Evolutionary conservation across 441 rosid species (phyloP), one percentile per base, ranked within the genome.

Genomic region (Rhodomyrtus psidioides): DNA sequence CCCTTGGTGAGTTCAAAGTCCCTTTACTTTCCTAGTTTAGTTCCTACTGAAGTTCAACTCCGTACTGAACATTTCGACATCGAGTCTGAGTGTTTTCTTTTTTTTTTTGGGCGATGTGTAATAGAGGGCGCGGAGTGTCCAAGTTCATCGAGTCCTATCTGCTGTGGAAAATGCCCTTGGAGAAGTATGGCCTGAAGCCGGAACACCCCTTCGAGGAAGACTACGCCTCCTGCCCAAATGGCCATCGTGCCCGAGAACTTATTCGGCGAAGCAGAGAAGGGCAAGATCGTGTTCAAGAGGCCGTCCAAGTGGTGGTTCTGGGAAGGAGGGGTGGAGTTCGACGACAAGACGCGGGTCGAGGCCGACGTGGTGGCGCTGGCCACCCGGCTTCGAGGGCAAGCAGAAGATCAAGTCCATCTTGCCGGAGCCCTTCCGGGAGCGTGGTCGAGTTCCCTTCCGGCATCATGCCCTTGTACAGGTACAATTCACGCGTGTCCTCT

Each of bases 211-310:
- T 87, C 13, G 84, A 76, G 70, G 88, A 87, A 44, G 88, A 87
- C 82, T 87, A 87, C 46, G 88, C 88, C n/a, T 87, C 88, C 6
- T 87, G 88, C 62, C 62, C 88, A 87, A 55, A 87, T 87, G 86
- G 86, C 88, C 3, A 83, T 86, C 27, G 28, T 87, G 84, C 88
- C 88, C 9, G 88, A 87, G 27, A 81, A 60, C 24, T 87, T 87
- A 82, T 87, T 84, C 82, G 4, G 55, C 1, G 88, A 87, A 81
- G 86, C 88, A 3, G 85, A 87, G 42, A 84, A 87, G 55, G 88
- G 88, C 8, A 84, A 84, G 86, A 87, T 87, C 57, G 65, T 76
- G 54, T 87, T 87, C 82, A 84, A 9, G 86, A 87, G 84, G 82
- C 81, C 84, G 2, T 86, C 87, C 54, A 86, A 86, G 84, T 86